phyloP scores from a whole-genome alignment of 139 green algal genomes.

The Eudorina sp. region DNA sequence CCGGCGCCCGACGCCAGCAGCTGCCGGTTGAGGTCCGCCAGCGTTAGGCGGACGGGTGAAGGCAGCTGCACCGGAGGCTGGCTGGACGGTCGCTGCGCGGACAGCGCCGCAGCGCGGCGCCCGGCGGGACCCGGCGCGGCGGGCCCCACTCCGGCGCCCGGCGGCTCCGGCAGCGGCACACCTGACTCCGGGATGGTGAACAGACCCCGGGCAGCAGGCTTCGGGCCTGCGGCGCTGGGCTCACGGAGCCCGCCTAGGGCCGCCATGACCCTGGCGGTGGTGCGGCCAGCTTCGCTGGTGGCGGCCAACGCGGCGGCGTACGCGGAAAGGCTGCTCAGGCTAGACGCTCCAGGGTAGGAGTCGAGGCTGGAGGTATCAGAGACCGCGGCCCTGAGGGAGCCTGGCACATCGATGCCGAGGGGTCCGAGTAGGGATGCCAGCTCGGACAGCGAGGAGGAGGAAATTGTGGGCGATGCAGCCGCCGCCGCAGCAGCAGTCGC shows the following conservation, averaged over 20 bases:
- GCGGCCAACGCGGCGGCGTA: not conserved
- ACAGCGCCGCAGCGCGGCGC: not conserved
- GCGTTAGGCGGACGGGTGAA: not conserved
- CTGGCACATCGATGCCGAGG: not conserved
- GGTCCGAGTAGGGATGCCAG: not conserved
- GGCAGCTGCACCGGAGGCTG: not conserved
- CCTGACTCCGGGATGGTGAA: conserved; percentile 25
- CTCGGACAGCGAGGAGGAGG: not conserved
- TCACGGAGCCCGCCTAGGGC: not conserved
- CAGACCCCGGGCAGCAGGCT: not conserved
- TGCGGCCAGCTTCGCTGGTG: not conserved
- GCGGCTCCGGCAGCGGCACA: too few relatives aligned
- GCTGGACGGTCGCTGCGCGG: not conserved
- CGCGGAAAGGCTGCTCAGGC: conserved; percentile 15
- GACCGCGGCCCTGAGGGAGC: not conserved
- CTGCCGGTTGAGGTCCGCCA: conserved; percentile 34
- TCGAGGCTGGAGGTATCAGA: not conserved
- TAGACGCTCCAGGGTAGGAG: not conserved
- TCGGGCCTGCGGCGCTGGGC: too few relatives aligned
- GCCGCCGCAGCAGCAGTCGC: not conserved
- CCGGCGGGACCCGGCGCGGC: too few relatives aligned
- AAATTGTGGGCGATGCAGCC: not conserved
- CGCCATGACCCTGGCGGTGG: too few relatives aligned
- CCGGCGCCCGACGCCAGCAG: not conserved
- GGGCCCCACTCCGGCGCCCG: too few relatives aligned